phyloP scores from a whole-genome alignment of 2,329 filamentous ascomycete species.

The Colletotrichum endophyticum region DNA sequence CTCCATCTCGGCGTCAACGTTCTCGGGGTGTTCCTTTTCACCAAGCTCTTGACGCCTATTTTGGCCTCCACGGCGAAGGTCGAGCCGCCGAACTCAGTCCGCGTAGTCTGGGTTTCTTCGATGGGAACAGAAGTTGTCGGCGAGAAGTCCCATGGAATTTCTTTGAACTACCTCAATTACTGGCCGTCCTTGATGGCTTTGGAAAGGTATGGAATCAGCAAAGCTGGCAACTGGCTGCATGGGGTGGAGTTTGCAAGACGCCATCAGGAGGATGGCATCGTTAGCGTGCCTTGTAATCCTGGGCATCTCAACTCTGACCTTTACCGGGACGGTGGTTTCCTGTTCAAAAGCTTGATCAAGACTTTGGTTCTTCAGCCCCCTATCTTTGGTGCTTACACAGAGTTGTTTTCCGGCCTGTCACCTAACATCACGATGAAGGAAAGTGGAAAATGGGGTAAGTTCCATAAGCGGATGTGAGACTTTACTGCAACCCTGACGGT shows the following conservation, averaged over 20 bases:
- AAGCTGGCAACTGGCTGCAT: conserved; percentile 32
- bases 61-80: conserved; percentile 32
- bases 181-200: conserved; percentile 15
- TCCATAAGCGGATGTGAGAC: fast-evolving
- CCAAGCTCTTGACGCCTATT: conserved; percentile 38
- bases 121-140: conserved; percentile 26
- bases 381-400: not conserved
- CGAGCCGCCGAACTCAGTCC: conserved; percentile 30
- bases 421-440: not conserved
- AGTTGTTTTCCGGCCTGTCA: not conserved
- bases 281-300: not conserved
- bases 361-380: not conserved
- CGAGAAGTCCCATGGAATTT: not conserved
- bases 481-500: conserved; percentile 26
- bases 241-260: conserved; percentile 30
- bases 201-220: conserved; percentile 27
- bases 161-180: not conserved
- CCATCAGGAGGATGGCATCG: conserved; percentile 15
- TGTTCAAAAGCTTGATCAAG: not conserved
- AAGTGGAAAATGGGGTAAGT: not conserved
- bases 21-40: conserved; percentile 41
- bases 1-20: conserved; percentile 45
- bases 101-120: conserved; percentile 33
- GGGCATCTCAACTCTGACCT: not conserved
- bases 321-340: not conserved